Conservation (phyloP, 805 yeast species). For the Blastobotrys chiropterorum region DNA sequence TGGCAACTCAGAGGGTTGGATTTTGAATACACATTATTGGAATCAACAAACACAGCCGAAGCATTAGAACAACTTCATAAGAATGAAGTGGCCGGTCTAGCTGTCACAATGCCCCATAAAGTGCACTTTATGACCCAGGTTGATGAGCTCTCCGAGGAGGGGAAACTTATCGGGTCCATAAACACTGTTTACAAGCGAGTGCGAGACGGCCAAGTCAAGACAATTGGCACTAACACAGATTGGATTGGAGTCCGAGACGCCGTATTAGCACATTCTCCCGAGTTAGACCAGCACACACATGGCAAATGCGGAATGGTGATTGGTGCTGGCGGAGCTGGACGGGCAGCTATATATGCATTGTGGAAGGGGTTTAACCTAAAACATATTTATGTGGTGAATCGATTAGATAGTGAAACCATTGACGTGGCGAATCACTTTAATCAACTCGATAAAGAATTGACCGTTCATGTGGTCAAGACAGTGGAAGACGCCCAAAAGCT, state of each 20-base stretch:
- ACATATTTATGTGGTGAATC: neutral
- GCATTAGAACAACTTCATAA: neutral
- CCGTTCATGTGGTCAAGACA: neutral
- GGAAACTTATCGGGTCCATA: neutral
- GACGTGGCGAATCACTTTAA: neutral
- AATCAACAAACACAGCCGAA: neutral
- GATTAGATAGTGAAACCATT: neutral
- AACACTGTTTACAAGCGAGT: neutral
- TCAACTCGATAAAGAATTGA: neutral
- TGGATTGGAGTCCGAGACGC: neutral
- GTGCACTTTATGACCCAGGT: neutral
- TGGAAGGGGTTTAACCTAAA: neutral
- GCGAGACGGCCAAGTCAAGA: neutral
- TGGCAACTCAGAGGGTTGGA: neutral
- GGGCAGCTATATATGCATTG: neutral
- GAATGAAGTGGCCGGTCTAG: neutral
- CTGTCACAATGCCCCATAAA: neutral
- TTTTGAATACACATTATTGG: neutral
- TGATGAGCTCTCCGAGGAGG: neutral
- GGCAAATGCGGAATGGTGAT: neutral
- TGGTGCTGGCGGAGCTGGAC: neutral
- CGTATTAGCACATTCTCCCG: neutral
- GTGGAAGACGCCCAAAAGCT: neutral
- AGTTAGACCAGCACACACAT: neutral
- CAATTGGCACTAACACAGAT: neutral